Evolutionary conservation across 345 rosid genomes (phyloP).

Genomic region (Iberis pinnata): DNA sequence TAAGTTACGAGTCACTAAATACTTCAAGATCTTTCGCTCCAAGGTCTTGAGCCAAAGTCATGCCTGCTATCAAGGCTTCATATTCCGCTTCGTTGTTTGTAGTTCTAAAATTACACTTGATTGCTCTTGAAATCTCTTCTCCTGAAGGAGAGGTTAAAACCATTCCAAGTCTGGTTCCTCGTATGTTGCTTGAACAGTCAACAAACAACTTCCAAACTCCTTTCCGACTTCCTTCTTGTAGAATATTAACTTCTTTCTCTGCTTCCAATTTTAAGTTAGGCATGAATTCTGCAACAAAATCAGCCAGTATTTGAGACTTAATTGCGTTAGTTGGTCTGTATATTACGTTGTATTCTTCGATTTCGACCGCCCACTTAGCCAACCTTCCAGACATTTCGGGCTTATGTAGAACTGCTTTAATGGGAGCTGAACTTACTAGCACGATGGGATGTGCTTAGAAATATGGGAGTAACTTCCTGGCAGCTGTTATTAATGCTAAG

Average conservation of each 20-base stretch:
- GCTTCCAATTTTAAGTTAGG: neutral
- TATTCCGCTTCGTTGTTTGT: neutral
- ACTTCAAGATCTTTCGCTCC: too few relatives aligned
- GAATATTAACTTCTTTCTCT: neutral
- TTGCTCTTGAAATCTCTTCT: neutral
- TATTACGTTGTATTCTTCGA: neutral
- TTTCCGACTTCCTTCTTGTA: neutral
- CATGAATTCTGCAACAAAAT: neutral
- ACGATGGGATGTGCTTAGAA: neutral
- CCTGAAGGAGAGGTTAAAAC: neutral
- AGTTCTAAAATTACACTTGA: neutral
- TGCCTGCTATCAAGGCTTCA: neutral
- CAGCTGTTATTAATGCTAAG: neutral
- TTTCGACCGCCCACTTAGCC: neutral
- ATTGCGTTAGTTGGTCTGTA: neutral
- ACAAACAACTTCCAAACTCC: neutral
- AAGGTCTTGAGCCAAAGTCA: neutral
- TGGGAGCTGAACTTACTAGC: neutral
- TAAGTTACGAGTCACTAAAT: neutral
- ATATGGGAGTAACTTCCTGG: neutral
- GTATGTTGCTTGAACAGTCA: neutral
- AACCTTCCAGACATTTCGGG: neutral
- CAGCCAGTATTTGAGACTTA: neutral
- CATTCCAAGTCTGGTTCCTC: neutral
- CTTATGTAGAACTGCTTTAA: neutral